Conservation (phyloP, 2,329 filamentous ascomycete genomes). For the Fusarium chuoi region DNA sequence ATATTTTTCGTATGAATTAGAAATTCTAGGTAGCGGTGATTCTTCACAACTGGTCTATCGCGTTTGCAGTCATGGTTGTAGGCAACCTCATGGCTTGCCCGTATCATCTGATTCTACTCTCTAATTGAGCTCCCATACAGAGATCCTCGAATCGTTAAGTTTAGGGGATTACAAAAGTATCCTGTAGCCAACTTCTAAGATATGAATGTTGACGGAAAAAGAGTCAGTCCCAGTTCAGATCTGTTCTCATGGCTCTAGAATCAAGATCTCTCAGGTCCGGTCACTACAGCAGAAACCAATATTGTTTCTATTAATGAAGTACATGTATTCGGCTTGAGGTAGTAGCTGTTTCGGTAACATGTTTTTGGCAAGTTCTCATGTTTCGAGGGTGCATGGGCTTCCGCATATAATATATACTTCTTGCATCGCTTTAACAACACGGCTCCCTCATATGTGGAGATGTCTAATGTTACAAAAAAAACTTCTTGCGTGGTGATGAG, state of each 20-base stretch:
- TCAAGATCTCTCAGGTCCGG: no score
- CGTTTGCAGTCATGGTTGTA: no score
- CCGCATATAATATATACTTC: no score
- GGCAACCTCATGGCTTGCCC: rapidly evolving
- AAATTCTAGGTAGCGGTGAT: no score
- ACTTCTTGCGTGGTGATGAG: rapidly evolving
- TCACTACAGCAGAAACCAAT: not conserved
- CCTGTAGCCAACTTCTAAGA: not conserved
- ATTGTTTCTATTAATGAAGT: not conserved
- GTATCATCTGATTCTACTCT: not conserved
- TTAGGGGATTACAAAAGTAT: no score
- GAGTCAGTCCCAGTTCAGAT: not conserved
- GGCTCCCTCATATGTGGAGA: not conserved
- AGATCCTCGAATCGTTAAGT: not conserved
- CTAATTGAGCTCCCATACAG: not conserved
- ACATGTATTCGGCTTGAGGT: rapidly evolving
- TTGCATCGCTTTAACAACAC: not conserved
- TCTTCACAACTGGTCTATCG: not conserved
- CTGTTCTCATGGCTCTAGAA: no score
- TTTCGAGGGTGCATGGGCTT: not conserved
- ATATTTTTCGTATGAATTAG: rapidly evolving
- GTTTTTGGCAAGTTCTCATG: not conserved
- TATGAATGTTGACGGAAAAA: not conserved
- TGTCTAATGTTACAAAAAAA: not conserved
- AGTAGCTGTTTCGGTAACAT: rapidly evolving